A percentile compares a stretch with the other conserved stretches of the same genome.
Conservation (phyloP, 805 yeast genomes). For the Lachancea sp. region DNA sequence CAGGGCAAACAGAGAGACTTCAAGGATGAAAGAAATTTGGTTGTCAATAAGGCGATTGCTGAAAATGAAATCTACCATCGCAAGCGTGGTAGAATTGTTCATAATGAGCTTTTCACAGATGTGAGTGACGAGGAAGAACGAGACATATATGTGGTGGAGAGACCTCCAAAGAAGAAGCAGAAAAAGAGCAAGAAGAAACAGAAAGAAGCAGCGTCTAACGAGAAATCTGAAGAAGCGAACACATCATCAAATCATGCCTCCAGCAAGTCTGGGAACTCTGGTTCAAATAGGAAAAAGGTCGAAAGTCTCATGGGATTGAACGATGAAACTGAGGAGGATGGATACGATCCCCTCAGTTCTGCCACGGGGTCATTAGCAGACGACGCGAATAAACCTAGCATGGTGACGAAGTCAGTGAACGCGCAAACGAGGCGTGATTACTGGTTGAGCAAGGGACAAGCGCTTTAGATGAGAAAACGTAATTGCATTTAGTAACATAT, state of each 20-base stretch:
- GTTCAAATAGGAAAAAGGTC: background rate
- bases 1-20: constrained; percentile 72
- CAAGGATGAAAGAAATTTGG: constrained; percentile 62
- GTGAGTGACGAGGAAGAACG: constrained; percentile 21
- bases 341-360: constrained; percentile 8
- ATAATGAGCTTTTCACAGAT: constrained; percentile 25
- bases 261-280: background rate
- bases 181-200: constrained; percentile 5
- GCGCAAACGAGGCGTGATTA: constrained; percentile 31
- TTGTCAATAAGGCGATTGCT: constrained; percentile 50
- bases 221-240: constrained; percentile 2
- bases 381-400: constrained; percentile 12
- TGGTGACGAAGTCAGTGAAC: constrained; percentile 22
- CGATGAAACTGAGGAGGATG: constrained; percentile 12
- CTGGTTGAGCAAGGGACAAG: constrained; percentile 31
- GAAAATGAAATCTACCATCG: constrained; percentile 30
- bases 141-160: constrained; percentile 13
- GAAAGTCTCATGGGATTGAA: constrained; percentile 7
- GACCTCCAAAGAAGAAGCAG: constrained; percentile 13
- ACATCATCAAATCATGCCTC: background rate
- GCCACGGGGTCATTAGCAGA: constrained; percentile 4
- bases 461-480: constrained; percentile 8
- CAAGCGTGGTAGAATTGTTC: constrained; percentile 23
- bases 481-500: background rate
- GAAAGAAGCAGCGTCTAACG: constrained; percentile 5